phyloP scores from a whole-genome alignment of 2,329 filamentous ascomycete genomes.

The Grosmannia serpens region DNA sequence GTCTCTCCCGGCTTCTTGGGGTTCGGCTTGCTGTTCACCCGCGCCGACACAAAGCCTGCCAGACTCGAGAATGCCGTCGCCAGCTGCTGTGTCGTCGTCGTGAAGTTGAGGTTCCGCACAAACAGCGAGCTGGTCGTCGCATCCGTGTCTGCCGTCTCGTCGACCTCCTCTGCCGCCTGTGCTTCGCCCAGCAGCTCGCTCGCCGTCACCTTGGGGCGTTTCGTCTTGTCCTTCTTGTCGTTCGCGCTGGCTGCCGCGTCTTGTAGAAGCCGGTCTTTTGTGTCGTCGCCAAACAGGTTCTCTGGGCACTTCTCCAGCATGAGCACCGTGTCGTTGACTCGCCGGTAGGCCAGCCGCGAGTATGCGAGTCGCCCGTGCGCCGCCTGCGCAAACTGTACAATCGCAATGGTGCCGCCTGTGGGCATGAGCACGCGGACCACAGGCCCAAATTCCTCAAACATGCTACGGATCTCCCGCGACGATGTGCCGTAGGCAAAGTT shows the following conservation, averaged over 20 bases:
- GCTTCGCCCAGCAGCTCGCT: constrained; percentile 7
- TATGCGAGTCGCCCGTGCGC: constrained; percentile 77
- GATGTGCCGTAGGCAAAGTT: constrained; percentile 84
- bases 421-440: constrained; percentile 81
- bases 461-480: constrained; percentile 61
- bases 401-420: constrained; percentile 83
- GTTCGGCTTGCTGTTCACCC: constrained; percentile 87
- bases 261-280: not conserved
- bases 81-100: constrained; percentile 67
- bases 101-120: constrained; percentile 88
- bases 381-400: constrained; percentile 74
- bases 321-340: constrained; percentile 80
- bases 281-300: constrained; percentile 49
- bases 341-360: constrained; percentile 73
- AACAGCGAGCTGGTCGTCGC: constrained; percentile 72
- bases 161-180: not conserved
- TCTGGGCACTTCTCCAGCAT: constrained; percentile 91
- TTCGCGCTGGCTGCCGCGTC: not conserved
- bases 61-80: constrained; percentile 68
- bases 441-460: constrained; percentile 80
- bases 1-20: constrained; percentile 80
- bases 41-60: constrained; percentile 78
- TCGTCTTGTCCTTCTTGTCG: not conserved
- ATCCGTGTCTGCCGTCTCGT: constrained; percentile 24
- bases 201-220: constrained; percentile 7